Base-by-base conservation (phyloP, 2,329 filamentous ascomycete species). In the Leptoxyphium fumago region DNA sequence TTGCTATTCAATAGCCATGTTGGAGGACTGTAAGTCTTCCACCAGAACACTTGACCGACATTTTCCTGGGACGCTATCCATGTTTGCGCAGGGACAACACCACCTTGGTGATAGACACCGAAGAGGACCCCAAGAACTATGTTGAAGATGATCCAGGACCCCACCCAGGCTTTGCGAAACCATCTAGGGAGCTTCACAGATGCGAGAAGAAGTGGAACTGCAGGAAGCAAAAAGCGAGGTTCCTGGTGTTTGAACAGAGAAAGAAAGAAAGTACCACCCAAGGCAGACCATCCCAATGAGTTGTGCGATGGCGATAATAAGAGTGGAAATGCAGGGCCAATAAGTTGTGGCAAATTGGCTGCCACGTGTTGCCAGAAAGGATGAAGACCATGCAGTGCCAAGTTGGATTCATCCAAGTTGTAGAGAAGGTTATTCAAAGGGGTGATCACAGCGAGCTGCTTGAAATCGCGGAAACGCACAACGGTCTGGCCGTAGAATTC, bases 21-120 rank as follows among this genome's bases (percentile, higher is more conserved):
- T 0, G 84, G 84, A 14, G 84, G 84, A 58, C 79, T 83, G 58
- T 88, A 88, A 1, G 84, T 88, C 61, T 87, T 88, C 84, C 84
- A 89, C 84, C 84, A 89, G 42, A 84, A 70, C 2, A 80, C 80
- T 29, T 80, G 72, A 1, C 77, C 78, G 8, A 82, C 77, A 49
- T 82, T 52, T 4, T 75, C 71, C 50, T 83, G 78, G 44, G 74
- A 75, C 55, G 78, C 82, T 56, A 89, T 70, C 57, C 84, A 84
- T 1, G 82, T 76, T 55, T 89, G 84, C 6, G 77, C 78, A 0
- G 83, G 81, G 1, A 89, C 72, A 21, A 88, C 75, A 38, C 84
- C 84, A 26, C 81, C 84, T 63, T 89, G 84, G 60, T 89, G 84
- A 56, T 85, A 89, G 3, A 77, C 67, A n/a, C 84, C 84, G 80